phyloP scores from a whole-genome alignment of 2,329 filamentous ascomycete genomes.

The Aspergillus jensenii region DNA sequence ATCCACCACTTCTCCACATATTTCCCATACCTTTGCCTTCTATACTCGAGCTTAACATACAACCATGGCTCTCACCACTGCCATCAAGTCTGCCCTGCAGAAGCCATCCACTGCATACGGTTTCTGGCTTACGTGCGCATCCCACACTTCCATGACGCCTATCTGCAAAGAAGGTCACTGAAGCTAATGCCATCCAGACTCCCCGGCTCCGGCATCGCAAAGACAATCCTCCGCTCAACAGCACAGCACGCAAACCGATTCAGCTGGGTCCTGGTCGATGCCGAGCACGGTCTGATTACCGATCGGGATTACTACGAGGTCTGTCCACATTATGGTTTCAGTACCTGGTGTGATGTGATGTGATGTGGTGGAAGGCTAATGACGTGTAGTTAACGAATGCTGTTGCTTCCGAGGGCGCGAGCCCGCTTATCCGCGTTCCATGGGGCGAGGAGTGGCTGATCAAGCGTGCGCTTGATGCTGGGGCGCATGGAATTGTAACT shows the following conservation, averaged over 20 bases:
- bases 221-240: conserved; percentile 32
- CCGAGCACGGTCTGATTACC: conserved; percentile 41
- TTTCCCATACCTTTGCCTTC: neutral
- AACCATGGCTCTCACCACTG: conserved; percentile 17
- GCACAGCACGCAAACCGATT: conserved; percentile 22
- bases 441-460: conserved; percentile 40
- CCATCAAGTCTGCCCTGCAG: conserved; percentile 18
- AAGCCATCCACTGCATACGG: conserved; percentile 24
- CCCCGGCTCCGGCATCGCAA: conserved; percentile 31
- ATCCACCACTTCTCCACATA: neutral
- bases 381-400: conserved; percentile 32
- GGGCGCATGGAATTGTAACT: conserved; percentile 39
- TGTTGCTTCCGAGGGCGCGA: conserved; percentile 32
- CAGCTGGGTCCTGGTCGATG: conserved; percentile 42
- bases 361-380: too few species aligned
- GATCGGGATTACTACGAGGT: conserved; percentile 41
- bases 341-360: too few species aligned
- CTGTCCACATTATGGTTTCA: neutral
- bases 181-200: conserved; percentile 17
- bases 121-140: conserved; percentile 38
- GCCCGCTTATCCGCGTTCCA: conserved; percentile 37
- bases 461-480: conserved; percentile 40
- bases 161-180: neutral
- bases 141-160: neutral
- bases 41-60: neutral